Evolutionary conservation across 2,329 filamentous ascomycete species (phyloP).

Genomic region (Cadophora sp.): DNA sequence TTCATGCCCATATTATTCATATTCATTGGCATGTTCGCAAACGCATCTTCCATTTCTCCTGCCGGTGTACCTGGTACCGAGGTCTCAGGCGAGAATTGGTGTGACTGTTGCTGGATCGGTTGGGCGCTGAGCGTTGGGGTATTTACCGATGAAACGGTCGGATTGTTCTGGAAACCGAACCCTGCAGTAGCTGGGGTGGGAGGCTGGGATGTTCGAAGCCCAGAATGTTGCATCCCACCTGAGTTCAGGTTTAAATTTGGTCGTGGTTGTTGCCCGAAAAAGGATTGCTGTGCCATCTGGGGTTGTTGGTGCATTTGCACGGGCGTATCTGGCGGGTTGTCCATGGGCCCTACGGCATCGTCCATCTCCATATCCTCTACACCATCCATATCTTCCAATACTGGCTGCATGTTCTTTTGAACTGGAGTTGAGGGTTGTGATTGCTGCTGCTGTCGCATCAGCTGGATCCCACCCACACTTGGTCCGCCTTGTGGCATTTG

Average conservation of each 20-base stretch:
- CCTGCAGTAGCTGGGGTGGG: slow-evolving; percentile 80
- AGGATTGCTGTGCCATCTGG: slow-evolving; percentile 69
- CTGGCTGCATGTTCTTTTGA: slow-evolving; percentile 39
- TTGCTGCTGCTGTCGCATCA: slow-evolving; percentile 45
- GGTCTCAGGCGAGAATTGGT: slow-evolving; percentile 58
- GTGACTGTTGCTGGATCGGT: slow-evolving; percentile 63
- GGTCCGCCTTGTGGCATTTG: slow-evolving; percentile 41
- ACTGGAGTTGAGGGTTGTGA: slow-evolving; percentile 43
- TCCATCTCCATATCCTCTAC: slow-evolving; percentile 98
- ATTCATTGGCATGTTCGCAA: slow-evolving; percentile 66
- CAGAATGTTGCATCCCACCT: slow-evolving; percentile 72
- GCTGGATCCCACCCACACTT: slow-evolving; percentile 43
- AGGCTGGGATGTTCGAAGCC: slow-evolving; percentile 83
- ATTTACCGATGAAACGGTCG: slow-evolving; percentile 96
- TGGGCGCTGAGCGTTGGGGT: slow-evolving; percentile 89
- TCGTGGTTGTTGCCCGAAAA: slow-evolving; percentile 69
- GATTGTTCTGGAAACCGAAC: slow-evolving; percentile 88
- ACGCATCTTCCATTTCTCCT: slow-evolving; percentile 78
- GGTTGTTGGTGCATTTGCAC: slow-evolving; percentile 56
- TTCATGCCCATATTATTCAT: slow-evolving; percentile 67
- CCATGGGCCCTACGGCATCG: slow-evolving; percentile 73
- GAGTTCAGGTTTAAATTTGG: slow-evolving; percentile 84
- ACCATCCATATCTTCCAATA: slow-evolving; percentile 75
- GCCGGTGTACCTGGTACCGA: slow-evolving; percentile 73
- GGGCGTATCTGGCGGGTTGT: slow-evolving; percentile 57